Evolutionary conservation across 805 yeast species (phyloP).

Genomic region (Ogataea thermomethanolica): DNA sequence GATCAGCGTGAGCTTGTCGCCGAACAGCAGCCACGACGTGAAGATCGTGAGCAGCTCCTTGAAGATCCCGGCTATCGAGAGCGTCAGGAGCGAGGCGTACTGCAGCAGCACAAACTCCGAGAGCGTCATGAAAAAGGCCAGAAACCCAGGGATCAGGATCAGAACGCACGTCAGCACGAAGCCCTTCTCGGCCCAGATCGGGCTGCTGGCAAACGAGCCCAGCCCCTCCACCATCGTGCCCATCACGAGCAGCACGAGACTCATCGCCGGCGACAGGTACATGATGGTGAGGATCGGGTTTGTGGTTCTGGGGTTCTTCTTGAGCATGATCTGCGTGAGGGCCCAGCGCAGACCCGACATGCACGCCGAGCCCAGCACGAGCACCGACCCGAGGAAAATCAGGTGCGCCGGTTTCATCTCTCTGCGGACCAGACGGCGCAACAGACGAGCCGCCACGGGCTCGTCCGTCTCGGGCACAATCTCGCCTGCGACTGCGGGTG

Average conservation of each 20-base stretch:
- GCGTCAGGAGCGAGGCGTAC: slow-evolving; percentile 77
- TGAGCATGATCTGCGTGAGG: slow-evolving; percentile 78
- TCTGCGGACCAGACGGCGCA: slow-evolving; percentile 6
- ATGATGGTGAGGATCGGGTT: slow-evolving; percentile 83
- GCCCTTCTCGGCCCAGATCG: slow-evolving; percentile 67
- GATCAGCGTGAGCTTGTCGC: slow-evolving; percentile 62
- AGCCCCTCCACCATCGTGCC: slow-evolving; percentile 75
- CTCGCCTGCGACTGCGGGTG: slow-evolving; percentile 12
- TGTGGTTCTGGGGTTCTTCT: slow-evolving; percentile 51
- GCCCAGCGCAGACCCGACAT: slow-evolving; percentile 95
- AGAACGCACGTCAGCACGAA: slow-evolving; percentile 50
- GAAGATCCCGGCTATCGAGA: slow-evolving; percentile 88
- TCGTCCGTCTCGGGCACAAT: slow-evolving; percentile 19
- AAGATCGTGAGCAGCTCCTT: slow-evolving; percentile 85
- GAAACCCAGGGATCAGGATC: slow-evolving; percentile 74
- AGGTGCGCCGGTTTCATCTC: slow-evolving; percentile 21
- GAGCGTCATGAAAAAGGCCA: slow-evolving; percentile 87
- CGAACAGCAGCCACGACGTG: slow-evolving; percentile 65
- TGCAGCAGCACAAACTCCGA: slow-evolving; percentile 82
- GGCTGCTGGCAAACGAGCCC: slow-evolving; percentile 44
- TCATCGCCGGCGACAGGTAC: slow-evolving; percentile 84
- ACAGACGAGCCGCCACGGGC: slow-evolving; percentile 3
- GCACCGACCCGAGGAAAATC: slow-evolving; percentile 54
- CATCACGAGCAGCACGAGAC: slow-evolving; percentile 51
- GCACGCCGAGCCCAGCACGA: slow-evolving; percentile 75